Evolutionary conservation across 495 filamentous ascomycete genomes (phyloP).

Genomic region (Friedmanniomyces endolithicus): DNA sequence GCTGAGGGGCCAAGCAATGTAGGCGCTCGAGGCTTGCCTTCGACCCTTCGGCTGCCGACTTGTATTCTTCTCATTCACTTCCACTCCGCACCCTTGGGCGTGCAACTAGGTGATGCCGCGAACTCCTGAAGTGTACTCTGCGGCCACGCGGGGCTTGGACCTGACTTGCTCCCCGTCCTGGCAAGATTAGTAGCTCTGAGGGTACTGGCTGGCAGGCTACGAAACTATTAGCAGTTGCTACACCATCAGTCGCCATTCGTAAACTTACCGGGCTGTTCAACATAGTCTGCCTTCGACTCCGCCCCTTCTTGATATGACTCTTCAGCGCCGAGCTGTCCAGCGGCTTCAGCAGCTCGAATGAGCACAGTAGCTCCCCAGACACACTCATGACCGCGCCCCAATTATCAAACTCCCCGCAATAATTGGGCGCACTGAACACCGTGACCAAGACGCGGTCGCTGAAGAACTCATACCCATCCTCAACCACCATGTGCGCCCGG

Average conservation of each 20-base stretch:
- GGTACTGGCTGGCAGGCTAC: slow-evolving; percentile 24
- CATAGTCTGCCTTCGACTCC: slow-evolving; percentile 82
- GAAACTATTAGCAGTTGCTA: slow-evolving; percentile 3
- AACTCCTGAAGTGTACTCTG: no score
- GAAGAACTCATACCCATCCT: slow-evolving; percentile 99
- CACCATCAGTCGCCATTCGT: neutral
- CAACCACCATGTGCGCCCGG: slow-evolving; percentile 97
- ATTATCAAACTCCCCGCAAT: slow-evolving; percentile 98
- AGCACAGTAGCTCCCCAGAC: slow-evolving; percentile 82
- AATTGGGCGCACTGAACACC: slow-evolving; percentile 96
- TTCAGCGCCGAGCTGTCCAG: slow-evolving; percentile 94
- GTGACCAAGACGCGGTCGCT: slow-evolving; percentile 91
- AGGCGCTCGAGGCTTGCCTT: neutral
- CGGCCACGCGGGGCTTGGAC: no score
- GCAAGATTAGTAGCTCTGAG: slow-evolving; percentile 22
- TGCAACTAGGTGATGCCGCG: no score
- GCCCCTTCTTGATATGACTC: slow-evolving; percentile 97
- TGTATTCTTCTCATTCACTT: neutral
- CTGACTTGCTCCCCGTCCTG: neutral
- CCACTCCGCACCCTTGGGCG: neutral
- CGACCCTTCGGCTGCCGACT: neutral
- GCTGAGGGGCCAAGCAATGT: neutral
- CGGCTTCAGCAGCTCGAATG: slow-evolving; percentile 93
- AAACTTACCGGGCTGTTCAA: slow-evolving; percentile 73
- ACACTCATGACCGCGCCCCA: slow-evolving; percentile 99